Base-by-base conservation (phyloP, 2,329 filamentous ascomycete species). In the Thermothelomyces thermophilus region DNA sequence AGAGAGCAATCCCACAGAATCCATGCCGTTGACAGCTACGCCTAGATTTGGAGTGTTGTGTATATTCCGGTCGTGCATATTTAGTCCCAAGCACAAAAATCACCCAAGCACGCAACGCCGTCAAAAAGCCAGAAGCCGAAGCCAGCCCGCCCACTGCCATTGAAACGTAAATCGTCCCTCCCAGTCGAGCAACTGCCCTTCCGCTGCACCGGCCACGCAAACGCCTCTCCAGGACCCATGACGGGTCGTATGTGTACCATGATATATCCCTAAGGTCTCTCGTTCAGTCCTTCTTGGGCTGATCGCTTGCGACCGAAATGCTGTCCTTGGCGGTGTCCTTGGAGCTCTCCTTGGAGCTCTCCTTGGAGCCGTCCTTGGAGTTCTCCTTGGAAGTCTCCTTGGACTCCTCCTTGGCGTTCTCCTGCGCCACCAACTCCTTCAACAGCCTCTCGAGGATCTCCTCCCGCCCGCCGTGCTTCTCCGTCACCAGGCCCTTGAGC, bases 401-500 rank as follows among this genome's bases (percentile, higher is more conserved):
- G n/a, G n/a, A n/a, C n/a, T n/a, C n/a, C n/a, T n/a, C n/a, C n/a
- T n/a, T n/a, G n/a, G n/a, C n/a, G 24, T 36, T 40, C 19, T 45
- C 36, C 48, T 54, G 67, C 40, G 68, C 68, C 46, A 62, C 64
- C 46, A 74, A 73, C 56, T 78, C 77, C 57, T 77, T 76, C 58
- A 76, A 70, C 46, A 79, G 65, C 51, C 72, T 69, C 30, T 72
- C 65, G 40, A 79, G 68, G 51, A 77, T 70, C 34, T 68, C 66
- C 39, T 79, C 76, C 58, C 71, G 75, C 57, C 74, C 74, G 56
- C 84, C 84, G 59, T 88, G 87, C 75, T 90, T 91, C 67, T 90
- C 87, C 44, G 87, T 86, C 41, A 91, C 80, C 33, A 90, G 73
- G 65, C 86, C 84, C 74, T 87, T 87, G 56, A 90, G 70, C 86